Evolutionary conservation across 1,139 yeast species (phyloP), one percentile per base, ranked within the genome.

Genomic region (Yamadazyma triangularis): DNA sequence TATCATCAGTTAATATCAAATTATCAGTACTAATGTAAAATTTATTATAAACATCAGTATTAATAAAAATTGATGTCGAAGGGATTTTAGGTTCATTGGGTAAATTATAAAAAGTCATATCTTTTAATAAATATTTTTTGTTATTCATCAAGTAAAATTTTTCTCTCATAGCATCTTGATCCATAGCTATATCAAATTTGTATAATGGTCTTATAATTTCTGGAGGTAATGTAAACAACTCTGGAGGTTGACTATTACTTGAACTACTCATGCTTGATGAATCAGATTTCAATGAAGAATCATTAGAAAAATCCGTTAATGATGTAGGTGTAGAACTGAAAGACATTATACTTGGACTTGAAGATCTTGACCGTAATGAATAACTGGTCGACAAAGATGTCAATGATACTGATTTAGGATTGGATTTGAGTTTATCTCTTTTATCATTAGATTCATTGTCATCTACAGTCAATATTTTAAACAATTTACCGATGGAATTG

Each of bases 151-250:
- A 35, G 13, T 29, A 38, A 26, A 36, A 56, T 40, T 62, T 70
- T 19, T 55, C 60, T 27, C 64, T 60, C 29, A 68, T 46, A 4
- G 70, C 48, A 13, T 64, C 70, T 35, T 67, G 70, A 35, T 71
- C 73, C 27, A 65, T 48, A 3, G 64, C 53, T 23, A 74, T 50
- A 28, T 72, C 77, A 47, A 73, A 72, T 43, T 66, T 70, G 47
- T 58, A 70, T 11, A 60, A 42, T 8, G 77, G 78, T 26, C 74
- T 50, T 10, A 60, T 49, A 5, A 73, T 58, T 24, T 70, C 74
- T 2, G 79, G 78, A 1, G 73, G 67, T 10, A 62, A 48, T 23
- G 51, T 54, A 25, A 60, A 49, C 20, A 73, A 49, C 38, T 72
- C 78, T 2, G 76, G 74, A 9, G 75, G 75, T 27, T 62, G 58